A percentile compares a stretch with the other conserved stretches of the same genome.
Evolutionary conservation across 257 asterid species (phyloP).

Genomic region (Solanum megistacrolobum): DNA sequence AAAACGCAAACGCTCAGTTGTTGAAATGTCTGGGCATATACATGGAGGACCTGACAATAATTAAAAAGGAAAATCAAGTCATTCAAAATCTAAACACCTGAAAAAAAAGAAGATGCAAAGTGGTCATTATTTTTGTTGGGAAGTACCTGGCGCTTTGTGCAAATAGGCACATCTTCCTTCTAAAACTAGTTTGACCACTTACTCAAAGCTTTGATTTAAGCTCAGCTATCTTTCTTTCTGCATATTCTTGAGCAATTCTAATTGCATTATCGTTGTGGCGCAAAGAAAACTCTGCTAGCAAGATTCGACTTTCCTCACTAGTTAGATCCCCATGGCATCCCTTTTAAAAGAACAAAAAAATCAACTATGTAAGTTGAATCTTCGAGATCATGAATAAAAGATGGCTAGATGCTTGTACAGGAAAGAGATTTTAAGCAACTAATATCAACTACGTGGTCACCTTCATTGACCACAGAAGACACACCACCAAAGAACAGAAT

Average conservation of each 20-base stretch:
- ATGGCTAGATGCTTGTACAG: background rate
- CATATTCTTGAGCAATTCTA: constrained; percentile 54
- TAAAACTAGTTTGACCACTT: background rate
- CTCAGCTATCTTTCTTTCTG: constrained; percentile 37
- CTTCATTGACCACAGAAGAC: background rate
- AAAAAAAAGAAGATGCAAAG: background rate
- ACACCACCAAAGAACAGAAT: background rate
- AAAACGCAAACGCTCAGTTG: background rate
- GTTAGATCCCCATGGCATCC: constrained; percentile 90
- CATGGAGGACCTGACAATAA: background rate
- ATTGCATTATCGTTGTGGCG: constrained; percentile 65
- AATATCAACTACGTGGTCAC: background rate
- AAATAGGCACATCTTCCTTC: background rate
- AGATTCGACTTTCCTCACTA: constrained; percentile 49
- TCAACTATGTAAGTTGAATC: background rate
- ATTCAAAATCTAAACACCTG: background rate
- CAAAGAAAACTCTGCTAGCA: constrained; percentile 81
- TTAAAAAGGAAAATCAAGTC: background rate
- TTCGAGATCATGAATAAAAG: background rate
- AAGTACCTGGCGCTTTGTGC: background rate
- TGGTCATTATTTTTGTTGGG: background rate
- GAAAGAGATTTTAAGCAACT: background rate
- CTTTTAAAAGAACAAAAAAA: constrained; percentile 13
- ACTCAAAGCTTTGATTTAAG: constrained; percentile 32
- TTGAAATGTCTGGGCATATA: background rate